Evolutionary conservation across 495 filamentous ascomycete species (phyloP).

Genomic region (Aspergillus egyptiacus): DNA sequence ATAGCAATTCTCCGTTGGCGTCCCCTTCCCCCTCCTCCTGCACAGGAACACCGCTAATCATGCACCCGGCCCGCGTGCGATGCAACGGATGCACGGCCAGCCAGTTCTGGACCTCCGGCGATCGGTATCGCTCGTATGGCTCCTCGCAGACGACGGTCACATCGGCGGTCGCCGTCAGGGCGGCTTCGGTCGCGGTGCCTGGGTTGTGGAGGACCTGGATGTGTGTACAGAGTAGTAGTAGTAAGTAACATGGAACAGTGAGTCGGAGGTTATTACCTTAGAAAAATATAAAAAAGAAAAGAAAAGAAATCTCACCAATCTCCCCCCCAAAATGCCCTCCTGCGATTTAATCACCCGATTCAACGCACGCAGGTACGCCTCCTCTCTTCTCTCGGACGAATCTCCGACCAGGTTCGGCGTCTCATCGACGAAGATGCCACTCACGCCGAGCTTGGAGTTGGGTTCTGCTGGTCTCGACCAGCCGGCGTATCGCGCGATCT

Average conservation of each 20-base stretch:
- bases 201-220: slow-evolving; percentile 16
- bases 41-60: slow-evolving; percentile 11
- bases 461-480: slow-evolving; percentile 10
- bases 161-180: slow-evolving; percentile 4
- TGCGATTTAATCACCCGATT: slow-evolving; percentile 1
- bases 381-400: background rate
- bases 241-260: background rate
- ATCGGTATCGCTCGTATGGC: slow-evolving; percentile 11
- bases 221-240: too few relatives aligned
- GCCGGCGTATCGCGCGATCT: slow-evolving; percentile 15
- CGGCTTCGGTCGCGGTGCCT: slow-evolving; percentile 13
- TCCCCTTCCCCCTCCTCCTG: too few relatives aligned
- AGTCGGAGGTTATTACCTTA: background rate
- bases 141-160: slow-evolving; percentile 17
- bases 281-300: background rate
- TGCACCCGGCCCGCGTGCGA: slow-evolving; percentile 8
- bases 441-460: slow-evolving; percentile 7
- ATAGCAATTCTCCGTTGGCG: too few relatives aligned
- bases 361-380: slow-evolving; percentile 6
- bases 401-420: slow-evolving; percentile 16
- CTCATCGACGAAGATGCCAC: slow-evolving; percentile 19
- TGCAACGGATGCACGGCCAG: slow-evolving; percentile 2
- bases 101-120: slow-evolving; percentile 14
- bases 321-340: background rate
- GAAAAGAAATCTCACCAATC: slow-evolving; percentile 2